These are phyloP conservation scores for Ceratocystis variospora DNA, from an alignment of 2,329 filamentous ascomycete genomes.

Conservation along the genomic window DNA sequence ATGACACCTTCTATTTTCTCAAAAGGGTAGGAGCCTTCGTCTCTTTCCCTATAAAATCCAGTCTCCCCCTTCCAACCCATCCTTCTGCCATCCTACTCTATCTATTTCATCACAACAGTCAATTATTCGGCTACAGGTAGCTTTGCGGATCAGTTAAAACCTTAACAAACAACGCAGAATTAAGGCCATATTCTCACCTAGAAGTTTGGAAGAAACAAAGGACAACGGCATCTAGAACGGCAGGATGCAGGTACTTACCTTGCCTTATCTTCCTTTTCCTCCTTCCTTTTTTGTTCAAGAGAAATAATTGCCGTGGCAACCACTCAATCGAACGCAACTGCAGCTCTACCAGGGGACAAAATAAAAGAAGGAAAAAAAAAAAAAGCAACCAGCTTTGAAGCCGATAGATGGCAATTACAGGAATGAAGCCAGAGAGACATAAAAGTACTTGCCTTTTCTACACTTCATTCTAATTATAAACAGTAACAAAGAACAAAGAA, in stretches of 20 bases:
- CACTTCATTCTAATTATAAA: neutral
- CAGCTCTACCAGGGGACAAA: too few species aligned
- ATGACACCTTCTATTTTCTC: neutral
- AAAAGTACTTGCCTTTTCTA: neutral
- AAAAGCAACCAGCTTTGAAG: neutral
- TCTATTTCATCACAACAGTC: too few species aligned
- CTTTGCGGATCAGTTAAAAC: too few species aligned
- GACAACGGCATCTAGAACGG: neutral
- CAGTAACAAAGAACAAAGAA: neutral
- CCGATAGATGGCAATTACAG: neutral
- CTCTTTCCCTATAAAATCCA: too few species aligned
- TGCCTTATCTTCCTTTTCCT: neutral
- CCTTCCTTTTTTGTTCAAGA: neutral
- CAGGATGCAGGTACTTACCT: constrained; percentile 1
- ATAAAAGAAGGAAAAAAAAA: neutral
- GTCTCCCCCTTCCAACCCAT: too few species aligned
- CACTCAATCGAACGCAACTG: neutral
- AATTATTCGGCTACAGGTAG: too few species aligned
- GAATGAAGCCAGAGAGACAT: neutral
- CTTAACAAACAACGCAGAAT: too few species aligned
- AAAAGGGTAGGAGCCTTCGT: neutral
- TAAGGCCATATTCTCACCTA: too few species aligned
- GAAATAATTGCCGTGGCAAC: neutral
- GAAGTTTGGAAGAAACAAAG: neutral
- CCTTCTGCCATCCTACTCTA: too few species aligned